Conservation (phyloP, 768 basidiomycete genomes). For the Gymnopilus dilepis region DNA sequence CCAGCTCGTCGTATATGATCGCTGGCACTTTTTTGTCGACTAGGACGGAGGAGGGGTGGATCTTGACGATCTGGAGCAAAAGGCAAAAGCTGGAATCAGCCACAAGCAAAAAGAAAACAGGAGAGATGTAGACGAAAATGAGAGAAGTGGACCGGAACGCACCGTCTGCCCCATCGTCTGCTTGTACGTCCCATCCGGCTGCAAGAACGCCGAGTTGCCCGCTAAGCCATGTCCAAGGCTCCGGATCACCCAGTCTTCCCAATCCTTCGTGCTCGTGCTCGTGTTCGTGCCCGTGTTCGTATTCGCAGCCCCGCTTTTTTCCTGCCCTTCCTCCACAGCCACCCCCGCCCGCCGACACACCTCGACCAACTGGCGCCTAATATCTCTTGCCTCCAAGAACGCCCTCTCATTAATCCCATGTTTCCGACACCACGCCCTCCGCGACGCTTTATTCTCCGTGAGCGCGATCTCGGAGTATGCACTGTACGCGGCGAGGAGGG, state of each 20-base stretch:
- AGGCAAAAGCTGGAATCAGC: not conserved
- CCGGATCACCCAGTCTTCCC: conserved; percentile 69
- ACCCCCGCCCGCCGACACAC: conserved; percentile 66
- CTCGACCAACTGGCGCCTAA: conserved; percentile 76
- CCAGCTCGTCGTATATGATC: conserved; percentile 94
- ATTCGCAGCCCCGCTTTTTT: no score
- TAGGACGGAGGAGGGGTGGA: conserved; percentile 88
- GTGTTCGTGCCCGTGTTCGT: no score
- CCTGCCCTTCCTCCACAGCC: conserved; percentile 67
- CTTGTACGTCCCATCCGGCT: conserved; percentile 88
- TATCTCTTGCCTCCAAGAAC: conserved; percentile 76
- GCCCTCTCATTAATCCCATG: conserved; percentile 86
- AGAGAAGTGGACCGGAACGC: no score
- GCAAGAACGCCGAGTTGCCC: conserved; percentile 83
- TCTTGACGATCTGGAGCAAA: conserved; percentile 69
- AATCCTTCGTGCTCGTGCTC: no score
- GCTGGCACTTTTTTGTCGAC: conserved; percentile 82
- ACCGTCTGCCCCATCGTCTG: conserved; percentile 76
- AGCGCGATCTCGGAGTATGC: conserved; percentile 76
- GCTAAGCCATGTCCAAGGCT: conserved; percentile 79
- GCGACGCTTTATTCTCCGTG: conserved; percentile 49
- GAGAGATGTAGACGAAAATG: conserved; percentile 29
- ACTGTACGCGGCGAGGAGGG: conserved; percentile 82
- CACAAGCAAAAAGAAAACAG: not conserved
- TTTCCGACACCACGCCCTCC: conserved; percentile 81